Base-by-base conservation (phyloP, 129 eudicot species). In the Gnaphalium uliginosum region DNA sequence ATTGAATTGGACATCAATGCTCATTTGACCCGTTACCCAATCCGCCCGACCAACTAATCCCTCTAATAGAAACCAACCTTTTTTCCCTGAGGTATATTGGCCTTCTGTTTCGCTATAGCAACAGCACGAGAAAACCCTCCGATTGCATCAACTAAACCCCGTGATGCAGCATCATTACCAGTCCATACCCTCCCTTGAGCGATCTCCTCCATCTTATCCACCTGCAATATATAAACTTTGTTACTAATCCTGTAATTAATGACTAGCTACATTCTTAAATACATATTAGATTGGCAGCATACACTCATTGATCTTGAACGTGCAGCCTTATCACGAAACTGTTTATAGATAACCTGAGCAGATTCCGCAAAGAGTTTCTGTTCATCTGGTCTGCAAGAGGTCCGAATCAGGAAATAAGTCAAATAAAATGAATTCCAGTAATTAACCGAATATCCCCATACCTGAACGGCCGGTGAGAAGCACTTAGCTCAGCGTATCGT, bases 151-250 rank as follows among this genome's bases (percentile, higher is more conserved):
- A 93, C 96, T 76, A 90, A 78, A 59, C 98, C 98, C 39, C 88
- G 83, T 46, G 90, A 83, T 76, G 85, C 89, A 23, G 98, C 98
- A 82, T 93, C 95, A 14, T 76, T 81, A 22, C 96, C 98, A 0
- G 88, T 93, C 98, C 98, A 93, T 46, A 93, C 92, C 79, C 98
- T 88, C 53, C 98, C 98, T 88, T 93, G 98, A 41, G 98, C 98
- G 30, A 86, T 82, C 83, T 93, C 98, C 79, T 93, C 98, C 96
- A 93, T 93, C 72, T 85, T 68, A 8, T 93, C 98, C 73, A 86
- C 89, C 98, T 93, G 79, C 72, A 84, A 30, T 9, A 68, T 24
- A 17, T n/a, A 24, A 78, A 56, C 41, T 63, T 60, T 19, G 10
- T 76, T 25, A 73, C n/a, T 51, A 78, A 59, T 15, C 48, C 46